A percentile compares a stretch with the other conserved stretches of the same genome.
phyloP scores from a whole-genome alignment of 2,329 filamentous ascomycete genomes.

The Ceratocystis cacaofunesta region DNA sequence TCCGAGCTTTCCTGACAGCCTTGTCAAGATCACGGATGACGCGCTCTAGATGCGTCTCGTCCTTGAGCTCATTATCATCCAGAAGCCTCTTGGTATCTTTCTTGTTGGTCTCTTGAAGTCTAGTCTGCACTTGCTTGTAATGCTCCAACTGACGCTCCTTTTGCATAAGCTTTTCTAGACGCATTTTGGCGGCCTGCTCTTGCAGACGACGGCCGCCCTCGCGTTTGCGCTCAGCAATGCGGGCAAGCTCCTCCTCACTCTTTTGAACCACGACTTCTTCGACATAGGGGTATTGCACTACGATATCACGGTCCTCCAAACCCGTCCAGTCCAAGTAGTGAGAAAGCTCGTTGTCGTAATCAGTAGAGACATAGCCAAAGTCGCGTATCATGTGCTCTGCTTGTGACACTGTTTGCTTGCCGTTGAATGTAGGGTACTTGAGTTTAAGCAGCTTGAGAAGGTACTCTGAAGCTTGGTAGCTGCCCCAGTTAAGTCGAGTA shows the following conservation, averaged over 20 bases:
- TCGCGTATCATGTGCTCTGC: constrained; percentile 75
- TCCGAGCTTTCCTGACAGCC: constrained; percentile 74
- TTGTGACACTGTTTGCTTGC: constrained; percentile 73
- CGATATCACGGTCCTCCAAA: constrained; percentile 72
- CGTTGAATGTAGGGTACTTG: constrained; percentile 82
- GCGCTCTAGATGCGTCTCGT: constrained; percentile 73
- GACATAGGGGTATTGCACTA: constrained; percentile 86
- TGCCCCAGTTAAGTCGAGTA: constrained; percentile 87
- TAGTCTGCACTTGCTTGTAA: constrained; percentile 67
- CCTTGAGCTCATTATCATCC: constrained; percentile 81
- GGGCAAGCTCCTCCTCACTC: constrained; percentile 80
- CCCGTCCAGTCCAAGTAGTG: constrained; percentile 80
- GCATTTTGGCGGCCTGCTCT: constrained; percentile 94
- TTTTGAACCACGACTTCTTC: constrained; percentile 86
- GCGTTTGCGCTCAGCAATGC: constrained; percentile 83
- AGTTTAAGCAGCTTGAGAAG: constrained; percentile 74
- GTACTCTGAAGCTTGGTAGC: constrained; percentile 79
- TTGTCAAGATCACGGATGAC: constrained; percentile 81
- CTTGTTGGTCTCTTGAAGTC: constrained; percentile 63
- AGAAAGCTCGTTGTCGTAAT: constrained; percentile 66
- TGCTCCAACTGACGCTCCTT: constrained; percentile 95
- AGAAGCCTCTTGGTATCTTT: constrained; percentile 79
- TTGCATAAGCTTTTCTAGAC: constrained; percentile 81
- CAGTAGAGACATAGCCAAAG: constrained; percentile 75
- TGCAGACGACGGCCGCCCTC: constrained; percentile 84